Evolutionary conservation across 805 yeast genomes (phyloP).

Genomic region (Wickerhamia fluorescens): DNA sequence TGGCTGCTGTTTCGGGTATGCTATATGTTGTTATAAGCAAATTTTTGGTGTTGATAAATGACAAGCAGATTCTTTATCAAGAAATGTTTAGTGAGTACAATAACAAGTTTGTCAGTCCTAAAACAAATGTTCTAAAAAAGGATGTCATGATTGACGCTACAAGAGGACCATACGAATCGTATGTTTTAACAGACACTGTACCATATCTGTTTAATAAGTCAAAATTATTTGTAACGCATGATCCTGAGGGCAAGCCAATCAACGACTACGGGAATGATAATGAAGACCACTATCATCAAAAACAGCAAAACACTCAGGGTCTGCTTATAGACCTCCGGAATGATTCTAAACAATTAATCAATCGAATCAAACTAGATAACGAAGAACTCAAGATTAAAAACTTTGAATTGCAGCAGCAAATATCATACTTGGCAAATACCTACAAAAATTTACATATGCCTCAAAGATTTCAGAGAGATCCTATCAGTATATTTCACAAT

Average conservation of each 20-base stretch:
- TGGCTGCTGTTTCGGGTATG: slow-evolving; percentile 3
- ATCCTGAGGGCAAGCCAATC: slow-evolving; percentile 30
- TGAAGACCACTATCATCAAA: no score
- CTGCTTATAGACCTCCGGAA: slow-evolving; percentile 2
- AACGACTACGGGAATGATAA: slow-evolving; percentile 9
- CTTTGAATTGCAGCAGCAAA: slow-evolving; percentile 6
- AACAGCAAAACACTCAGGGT: slow-evolving; percentile 1
- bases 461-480: no score
- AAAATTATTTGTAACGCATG: slow-evolving; percentile 48
- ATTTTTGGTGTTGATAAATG: slow-evolving; percentile 45
- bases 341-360: slow-evolving; percentile 8
- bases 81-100: slow-evolving; percentile 61
- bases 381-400: slow-evolving; percentile 6
- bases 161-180: slow-evolving; percentile 20
- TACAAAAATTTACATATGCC: no score
- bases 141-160: slow-evolving; percentile 62
- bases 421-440: no score
- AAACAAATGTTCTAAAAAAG: slow-evolving; percentile 41
- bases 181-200: slow-evolving; percentile 13
- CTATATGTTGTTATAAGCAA: slow-evolving; percentile 35
- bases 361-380: slow-evolving; percentile 7
- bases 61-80: slow-evolving; percentile 51
- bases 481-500: no score
- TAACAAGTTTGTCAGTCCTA: slow-evolving; percentile 55
- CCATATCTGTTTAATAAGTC: slow-evolving; percentile 25